Evolutionary conservation across 2,329 filamentous ascomycete genomes (phyloP).

Genomic region (Colletotrichum abscissum): DNA sequence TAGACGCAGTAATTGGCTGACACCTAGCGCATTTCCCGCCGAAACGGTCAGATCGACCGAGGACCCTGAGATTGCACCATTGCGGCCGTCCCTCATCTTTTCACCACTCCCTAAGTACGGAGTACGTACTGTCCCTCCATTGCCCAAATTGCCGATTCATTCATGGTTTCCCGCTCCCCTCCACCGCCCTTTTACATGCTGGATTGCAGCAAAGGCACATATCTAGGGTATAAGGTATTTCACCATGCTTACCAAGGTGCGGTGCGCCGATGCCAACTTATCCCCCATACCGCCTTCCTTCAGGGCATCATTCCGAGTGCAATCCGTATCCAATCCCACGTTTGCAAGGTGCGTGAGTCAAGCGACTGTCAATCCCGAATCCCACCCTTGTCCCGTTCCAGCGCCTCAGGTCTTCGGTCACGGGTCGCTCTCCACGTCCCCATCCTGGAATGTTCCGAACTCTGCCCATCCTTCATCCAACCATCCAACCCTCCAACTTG

Average conservation of each 20-base stretch:
- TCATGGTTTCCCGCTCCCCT: too few relatives aligned
- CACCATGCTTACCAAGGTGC: not conserved
- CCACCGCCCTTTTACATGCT: too few relatives aligned
- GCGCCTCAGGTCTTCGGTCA: not conserved
- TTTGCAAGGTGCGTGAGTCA: conserved; percentile 8
- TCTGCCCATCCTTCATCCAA: not conserved
- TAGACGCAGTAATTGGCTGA: conserved; percentile 18
- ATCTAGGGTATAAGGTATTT: too few relatives aligned
- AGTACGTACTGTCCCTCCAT: too few relatives aligned
- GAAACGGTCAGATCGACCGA: conserved; percentile 27
- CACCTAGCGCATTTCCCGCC: conserved; percentile 22
- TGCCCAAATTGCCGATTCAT: too few relatives aligned
- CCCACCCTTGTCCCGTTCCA: not conserved
- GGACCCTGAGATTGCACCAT: conserved; percentile 33
- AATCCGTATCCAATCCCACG: conserved; percentile 3
- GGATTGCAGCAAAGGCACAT: too few relatives aligned
- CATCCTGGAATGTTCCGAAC: not conserved
- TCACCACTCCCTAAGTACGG: too few relatives aligned
- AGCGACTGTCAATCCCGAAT: not conserved
- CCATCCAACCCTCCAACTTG: not conserved
- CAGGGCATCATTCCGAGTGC: not conserved
- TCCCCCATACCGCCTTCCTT: not conserved
- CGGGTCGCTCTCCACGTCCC: not conserved
- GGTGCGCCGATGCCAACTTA: not conserved
- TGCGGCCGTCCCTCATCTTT: not conserved